phyloP scores from a whole-genome alignment of 768 basidiomycete species.

The Dictyophora rubrovolvata region DNA sequence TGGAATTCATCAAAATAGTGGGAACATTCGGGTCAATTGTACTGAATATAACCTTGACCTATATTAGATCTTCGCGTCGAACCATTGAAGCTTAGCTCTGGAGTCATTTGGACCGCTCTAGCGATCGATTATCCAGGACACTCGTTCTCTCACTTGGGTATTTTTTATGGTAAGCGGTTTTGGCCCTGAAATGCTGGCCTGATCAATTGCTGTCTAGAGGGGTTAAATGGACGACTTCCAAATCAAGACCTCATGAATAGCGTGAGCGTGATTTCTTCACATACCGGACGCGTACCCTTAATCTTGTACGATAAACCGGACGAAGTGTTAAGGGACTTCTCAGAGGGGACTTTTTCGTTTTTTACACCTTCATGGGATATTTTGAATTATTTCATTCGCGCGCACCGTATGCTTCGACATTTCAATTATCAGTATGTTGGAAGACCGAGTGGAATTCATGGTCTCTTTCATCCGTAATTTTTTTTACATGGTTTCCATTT shows the following conservation, averaged over 20 bases:
- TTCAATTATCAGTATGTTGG: constrained; percentile 67
- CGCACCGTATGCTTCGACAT: constrained; percentile 61
- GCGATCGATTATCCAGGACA: constrained; percentile 95
- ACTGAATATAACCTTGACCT: not conserved
- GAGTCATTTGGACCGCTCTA: constrained; percentile 91
- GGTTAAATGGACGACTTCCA: constrained; percentile 86
- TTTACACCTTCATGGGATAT: constrained; percentile 23
- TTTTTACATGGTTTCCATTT: not conserved
- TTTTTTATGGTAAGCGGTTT: constrained; percentile 69
- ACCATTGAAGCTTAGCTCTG: constrained; percentile 55
- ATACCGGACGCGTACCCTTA: constrained; percentile 67
- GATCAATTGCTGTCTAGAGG: constrained; percentile 44
- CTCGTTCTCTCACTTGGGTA: constrained; percentile 91
- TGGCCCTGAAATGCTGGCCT: not conserved
- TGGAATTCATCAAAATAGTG: constrained; percentile 55
- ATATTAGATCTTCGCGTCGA: constrained; percentile 55
- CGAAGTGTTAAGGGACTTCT: constrained; percentile 16
- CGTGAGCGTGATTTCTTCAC: constrained; percentile 57
- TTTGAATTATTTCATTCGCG: constrained; percentile 44
- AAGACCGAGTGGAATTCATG: constrained; percentile 80
- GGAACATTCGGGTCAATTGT: constrained; percentile 9
- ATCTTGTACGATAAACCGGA: constrained; percentile 73
- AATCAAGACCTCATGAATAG: constrained; percentile 95
- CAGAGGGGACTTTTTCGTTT: constrained; percentile 14
- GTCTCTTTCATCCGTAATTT: constrained; percentile 69